A percentile compares a stretch with the other conserved stretches of the same genome.
Conservation (phyloP, 495 filamentous ascomycete species). For the Aspergillus baeticus region DNA sequence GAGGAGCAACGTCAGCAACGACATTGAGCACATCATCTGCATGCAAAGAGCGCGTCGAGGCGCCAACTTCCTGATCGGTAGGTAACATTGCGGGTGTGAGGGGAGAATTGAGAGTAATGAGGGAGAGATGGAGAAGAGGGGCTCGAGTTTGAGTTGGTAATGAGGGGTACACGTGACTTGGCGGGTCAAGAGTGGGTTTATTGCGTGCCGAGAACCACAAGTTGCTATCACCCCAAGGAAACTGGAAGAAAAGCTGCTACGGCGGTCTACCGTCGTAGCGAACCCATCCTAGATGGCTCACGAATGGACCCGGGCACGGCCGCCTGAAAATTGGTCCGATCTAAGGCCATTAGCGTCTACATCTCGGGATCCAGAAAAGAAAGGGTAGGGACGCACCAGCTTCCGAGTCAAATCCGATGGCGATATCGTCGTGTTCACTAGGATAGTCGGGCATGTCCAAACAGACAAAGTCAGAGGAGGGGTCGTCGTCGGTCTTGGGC, state of each 20-base stretch:
- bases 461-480: conserved; percentile 68
- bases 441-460: conserved; percentile 85
- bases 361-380: background rate
- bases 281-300: conserved; percentile 49
- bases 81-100: conserved; percentile 33
- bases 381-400: conserved; percentile 57
- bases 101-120: conserved; percentile 4
- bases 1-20: conserved; percentile 74
- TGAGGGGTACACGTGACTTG: conserved; percentile 1
- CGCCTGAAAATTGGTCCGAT: conserved; percentile 45
- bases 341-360: conserved; percentile 25
- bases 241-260: background rate
- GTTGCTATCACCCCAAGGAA: background rate
- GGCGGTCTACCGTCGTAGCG: conserved; percentile 42
- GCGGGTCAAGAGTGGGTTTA: background rate
- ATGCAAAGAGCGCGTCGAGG: conserved; percentile 76
- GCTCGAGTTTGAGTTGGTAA: background rate
- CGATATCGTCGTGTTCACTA: conserved; percentile 86
- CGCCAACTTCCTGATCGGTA: conserved; percentile 22
- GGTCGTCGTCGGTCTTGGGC: conserved; percentile 59
- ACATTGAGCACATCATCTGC: conserved; percentile 76
- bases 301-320: conserved; percentile 47
- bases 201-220: background rate
- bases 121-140: background rate
- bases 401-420: conserved; percentile 76